Conservation (phyloP, 495 filamentous ascomycete genomes). For the Lepraria neglecta region DNA sequence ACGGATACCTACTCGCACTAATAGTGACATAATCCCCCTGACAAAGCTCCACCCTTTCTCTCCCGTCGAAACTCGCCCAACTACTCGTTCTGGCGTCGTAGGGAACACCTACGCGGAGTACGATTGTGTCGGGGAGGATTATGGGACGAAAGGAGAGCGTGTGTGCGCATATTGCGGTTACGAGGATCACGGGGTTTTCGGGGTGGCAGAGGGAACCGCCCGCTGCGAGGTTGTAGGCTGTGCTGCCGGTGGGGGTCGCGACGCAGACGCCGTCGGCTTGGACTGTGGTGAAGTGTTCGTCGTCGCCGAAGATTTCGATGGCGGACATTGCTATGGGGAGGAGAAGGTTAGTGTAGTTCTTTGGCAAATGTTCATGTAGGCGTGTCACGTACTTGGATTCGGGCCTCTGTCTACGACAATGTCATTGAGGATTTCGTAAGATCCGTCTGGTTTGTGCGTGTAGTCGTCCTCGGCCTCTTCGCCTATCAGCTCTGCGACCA, state of each 20-base stretch:
- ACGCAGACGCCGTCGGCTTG: slow-evolving; percentile 87
- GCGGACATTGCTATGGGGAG: slow-evolving; percentile 37
- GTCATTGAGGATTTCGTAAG: slow-evolving; percentile 88
- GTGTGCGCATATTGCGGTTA: slow-evolving; percentile 93
- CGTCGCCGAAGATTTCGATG: slow-evolving; percentile 88
- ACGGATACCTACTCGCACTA: slow-evolving; percentile 84
- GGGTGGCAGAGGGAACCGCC: slow-evolving; percentile 94
- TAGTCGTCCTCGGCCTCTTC: slow-evolving; percentile 71
- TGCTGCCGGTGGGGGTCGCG: slow-evolving; percentile 86
- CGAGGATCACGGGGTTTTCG: slow-evolving; percentile 92
- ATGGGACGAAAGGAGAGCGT: slow-evolving; percentile 94
- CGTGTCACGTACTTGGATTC: slow-evolving; percentile 61
- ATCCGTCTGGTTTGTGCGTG: slow-evolving; percentile 73
- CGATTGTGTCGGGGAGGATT: slow-evolving; percentile 90
- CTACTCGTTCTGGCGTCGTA: slow-evolving; percentile 82
- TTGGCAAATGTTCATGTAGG: too few species aligned
- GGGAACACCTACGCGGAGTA: slow-evolving; percentile 83
- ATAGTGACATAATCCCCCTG: slow-evolving; percentile 96
- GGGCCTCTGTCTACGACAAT: slow-evolving; percentile 85
- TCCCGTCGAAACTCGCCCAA: slow-evolving; percentile 96
- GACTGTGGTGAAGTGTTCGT: slow-evolving; percentile 86
- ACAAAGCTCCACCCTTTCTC: slow-evolving; percentile 75
- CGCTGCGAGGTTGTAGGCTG: slow-evolving; percentile 94
- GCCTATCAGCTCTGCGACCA: slow-evolving; percentile 86
- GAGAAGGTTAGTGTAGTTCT: neutral